A percentile compares a stretch with the other conserved stretches of the same genome.
Conservation (phyloP, 441 rosid species). For the Rhodomyrtus psidioides region DNA sequence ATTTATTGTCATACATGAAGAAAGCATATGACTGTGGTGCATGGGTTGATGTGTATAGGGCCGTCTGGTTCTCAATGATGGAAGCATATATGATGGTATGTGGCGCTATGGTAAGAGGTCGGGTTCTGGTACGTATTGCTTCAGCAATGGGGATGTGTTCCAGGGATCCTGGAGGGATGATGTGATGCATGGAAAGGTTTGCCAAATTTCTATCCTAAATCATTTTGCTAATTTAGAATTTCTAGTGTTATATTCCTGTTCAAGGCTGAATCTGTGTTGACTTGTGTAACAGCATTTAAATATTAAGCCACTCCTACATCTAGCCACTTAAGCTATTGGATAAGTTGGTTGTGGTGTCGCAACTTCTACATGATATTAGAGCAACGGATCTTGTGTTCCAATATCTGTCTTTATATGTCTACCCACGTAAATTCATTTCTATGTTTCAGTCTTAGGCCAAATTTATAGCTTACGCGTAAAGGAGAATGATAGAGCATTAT, state of each 20-base stretch:
- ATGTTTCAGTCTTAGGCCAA: not conserved
- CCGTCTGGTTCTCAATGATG: conserved; percentile 61
- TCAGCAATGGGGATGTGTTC: conserved; percentile 88
- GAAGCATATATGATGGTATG: conserved; percentile 90
- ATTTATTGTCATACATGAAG: conserved; percentile 5
- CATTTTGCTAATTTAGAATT: not conserved
- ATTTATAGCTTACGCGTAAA: not conserved
- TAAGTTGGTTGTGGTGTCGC: not conserved
- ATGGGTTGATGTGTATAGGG: conserved; percentile 45
- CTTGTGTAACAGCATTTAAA: not conserved
- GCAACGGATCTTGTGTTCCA: not conserved
- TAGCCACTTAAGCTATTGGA: not conserved
- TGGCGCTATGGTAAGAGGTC: conserved; percentile 95
- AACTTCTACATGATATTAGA: not conserved
- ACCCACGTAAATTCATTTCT: not conserved
- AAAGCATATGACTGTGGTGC: not conserved
- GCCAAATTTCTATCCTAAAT: not conserved
- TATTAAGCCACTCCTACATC: not conserved
- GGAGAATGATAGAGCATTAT: not conserved
- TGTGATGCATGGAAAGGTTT: conserved; percentile 92
- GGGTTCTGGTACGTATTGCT: conserved; percentile 84
- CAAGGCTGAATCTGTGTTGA: not conserved
- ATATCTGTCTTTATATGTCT: not conserved
- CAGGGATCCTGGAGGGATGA: conserved; percentile 99
- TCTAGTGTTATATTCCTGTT: not conserved